Percentiles rank a stretch among this genome's conserved stretches.
These are phyloP conservation scores for Eucalyptus regnans DNA, from an alignment of 345 rosid genomes.

Conservation along the genomic window DNA sequence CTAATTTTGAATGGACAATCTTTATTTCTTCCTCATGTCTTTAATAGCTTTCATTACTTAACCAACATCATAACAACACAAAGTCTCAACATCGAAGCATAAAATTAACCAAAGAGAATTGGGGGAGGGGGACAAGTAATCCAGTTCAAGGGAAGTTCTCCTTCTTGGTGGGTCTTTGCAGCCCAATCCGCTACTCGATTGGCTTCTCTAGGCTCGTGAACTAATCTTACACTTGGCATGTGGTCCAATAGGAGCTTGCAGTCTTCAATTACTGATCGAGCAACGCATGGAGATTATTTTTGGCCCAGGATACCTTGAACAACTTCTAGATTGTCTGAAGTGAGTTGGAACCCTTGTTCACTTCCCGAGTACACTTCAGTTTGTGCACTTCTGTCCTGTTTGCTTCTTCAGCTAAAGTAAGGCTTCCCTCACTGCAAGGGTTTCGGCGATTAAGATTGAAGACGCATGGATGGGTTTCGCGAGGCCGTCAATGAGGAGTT, in stretches of 20 bases:
- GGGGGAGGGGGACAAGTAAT: fast-evolving
- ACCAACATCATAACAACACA: fast-evolving
- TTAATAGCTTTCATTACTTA: too few relatives aligned
- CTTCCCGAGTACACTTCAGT: too few relatives aligned
- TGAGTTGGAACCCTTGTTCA: too few relatives aligned
- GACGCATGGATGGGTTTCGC: fast-evolving
- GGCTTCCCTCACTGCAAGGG: too few relatives aligned
- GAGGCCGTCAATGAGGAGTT: fast-evolving
- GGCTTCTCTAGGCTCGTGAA: too few relatives aligned
- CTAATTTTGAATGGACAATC: not conserved
- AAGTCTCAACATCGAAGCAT: fast-evolving
- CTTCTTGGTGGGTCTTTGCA: fast-evolving
- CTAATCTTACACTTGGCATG: too few relatives aligned
- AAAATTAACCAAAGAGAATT: too few relatives aligned
- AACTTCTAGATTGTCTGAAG: fast-evolving
- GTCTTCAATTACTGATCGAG: too few relatives aligned
- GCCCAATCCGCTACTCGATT: fast-evolving
- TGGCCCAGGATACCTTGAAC: fast-evolving
- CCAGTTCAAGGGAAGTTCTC: too few relatives aligned
- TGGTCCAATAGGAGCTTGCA: too few relatives aligned
- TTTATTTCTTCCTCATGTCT: fast-evolving
- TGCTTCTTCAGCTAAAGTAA: too few relatives aligned
- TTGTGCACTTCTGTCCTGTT: fast-evolving
- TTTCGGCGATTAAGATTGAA: fast-evolving
- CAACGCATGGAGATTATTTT: too few relatives aligned